Evolutionary conservation across 2,329 filamentous ascomycete species (phyloP).

Genomic region (Alternaria sp.): DNA sequence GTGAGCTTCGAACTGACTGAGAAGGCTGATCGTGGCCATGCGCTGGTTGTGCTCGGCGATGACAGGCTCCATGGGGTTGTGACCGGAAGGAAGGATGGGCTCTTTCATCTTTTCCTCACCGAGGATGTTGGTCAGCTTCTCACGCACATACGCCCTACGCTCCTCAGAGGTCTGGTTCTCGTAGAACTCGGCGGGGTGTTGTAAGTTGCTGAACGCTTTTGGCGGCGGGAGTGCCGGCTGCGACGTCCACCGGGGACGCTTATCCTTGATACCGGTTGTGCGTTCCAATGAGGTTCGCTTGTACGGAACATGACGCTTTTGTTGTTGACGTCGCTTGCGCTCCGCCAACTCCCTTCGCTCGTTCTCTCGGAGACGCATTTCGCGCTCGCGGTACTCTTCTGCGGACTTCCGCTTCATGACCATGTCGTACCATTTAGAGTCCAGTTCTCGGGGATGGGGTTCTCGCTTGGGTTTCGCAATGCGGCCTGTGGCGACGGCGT

Average conservation of each 20-base stretch:
- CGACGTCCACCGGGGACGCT: neutral
- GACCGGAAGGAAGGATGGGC: conserved; percentile 7
- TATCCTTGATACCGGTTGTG: neutral
- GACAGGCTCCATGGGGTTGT: conserved; percentile 3
- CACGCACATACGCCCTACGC: neutral
- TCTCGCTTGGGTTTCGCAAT: neutral
- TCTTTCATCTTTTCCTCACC: conserved; percentile 7
- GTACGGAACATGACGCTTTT: neutral
- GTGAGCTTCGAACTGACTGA: neutral
- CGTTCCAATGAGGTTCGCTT: neutral
- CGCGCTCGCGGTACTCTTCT: neutral
- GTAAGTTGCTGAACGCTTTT: neutral
- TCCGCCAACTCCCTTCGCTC: neutral
- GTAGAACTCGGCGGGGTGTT: neutral
- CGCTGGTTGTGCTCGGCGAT: conserved; percentile 8
- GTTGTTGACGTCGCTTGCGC: neutral
- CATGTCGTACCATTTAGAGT: neutral
- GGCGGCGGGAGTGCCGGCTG: neutral
- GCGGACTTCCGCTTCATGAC: neutral
- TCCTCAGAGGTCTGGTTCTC: conserved; percentile 5
- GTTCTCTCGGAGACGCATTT: neutral
- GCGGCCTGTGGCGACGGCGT: neutral
- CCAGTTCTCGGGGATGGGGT: neutral
- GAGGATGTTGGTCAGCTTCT: conserved; percentile 3
- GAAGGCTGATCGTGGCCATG: neutral